These are phyloP conservation scores for Crithidia fasciculata DNA, from an alignment of 208 protist genomes.

Conservation along the genomic window DNA sequence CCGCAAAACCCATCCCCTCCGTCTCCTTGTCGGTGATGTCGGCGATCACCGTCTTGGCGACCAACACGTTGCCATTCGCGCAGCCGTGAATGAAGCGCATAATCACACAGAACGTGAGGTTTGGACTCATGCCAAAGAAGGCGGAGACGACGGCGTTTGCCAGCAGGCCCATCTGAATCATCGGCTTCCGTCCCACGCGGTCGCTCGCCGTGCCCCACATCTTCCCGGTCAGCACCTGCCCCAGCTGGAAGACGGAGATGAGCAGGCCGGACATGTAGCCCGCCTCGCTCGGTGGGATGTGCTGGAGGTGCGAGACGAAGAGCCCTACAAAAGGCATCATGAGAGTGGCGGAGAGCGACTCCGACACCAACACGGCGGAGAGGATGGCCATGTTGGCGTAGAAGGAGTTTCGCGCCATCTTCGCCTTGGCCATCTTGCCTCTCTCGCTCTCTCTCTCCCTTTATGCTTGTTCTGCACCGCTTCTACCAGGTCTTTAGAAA, in stretches of 20 bases:
- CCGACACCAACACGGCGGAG: conserved; percentile 54
- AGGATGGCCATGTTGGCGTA: conserved; percentile 37
- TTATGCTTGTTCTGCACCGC: neutral
- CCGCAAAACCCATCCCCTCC: conserved; percentile 92
- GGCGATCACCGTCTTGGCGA: conserved; percentile 79
- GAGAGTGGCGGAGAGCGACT: conserved; percentile 56
- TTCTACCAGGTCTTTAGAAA: too few relatives aligned
- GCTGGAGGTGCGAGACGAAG: conserved; percentile 48
- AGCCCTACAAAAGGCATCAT: conserved; percentile 62
- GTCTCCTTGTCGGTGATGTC: conserved; percentile 80
- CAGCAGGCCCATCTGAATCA: conserved; percentile 58
- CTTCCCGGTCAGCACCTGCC: conserved; percentile 55
- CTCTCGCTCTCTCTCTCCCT: neutral
- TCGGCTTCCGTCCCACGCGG: conserved; percentile 44
- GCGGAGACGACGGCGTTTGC: conserved; percentile 55
- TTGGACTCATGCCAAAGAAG: conserved; percentile 66
- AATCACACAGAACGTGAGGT: conserved; percentile 51
- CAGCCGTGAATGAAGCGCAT: conserved; percentile 78
- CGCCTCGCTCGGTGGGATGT: conserved; percentile 44
- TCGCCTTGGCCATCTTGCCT: conserved; percentile 8
- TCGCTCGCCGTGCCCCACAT: conserved; percentile 63
- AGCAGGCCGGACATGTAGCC: conserved; percentile 60
- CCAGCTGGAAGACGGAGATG: conserved; percentile 51
- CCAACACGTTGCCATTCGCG: conserved; percentile 79
- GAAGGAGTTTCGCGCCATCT: conserved; percentile 9